These are phyloP conservation scores for Alternaria consortialis DNA, from an alignment of 2,329 filamentous ascomycete species.

Conservation along the genomic window DNA sequence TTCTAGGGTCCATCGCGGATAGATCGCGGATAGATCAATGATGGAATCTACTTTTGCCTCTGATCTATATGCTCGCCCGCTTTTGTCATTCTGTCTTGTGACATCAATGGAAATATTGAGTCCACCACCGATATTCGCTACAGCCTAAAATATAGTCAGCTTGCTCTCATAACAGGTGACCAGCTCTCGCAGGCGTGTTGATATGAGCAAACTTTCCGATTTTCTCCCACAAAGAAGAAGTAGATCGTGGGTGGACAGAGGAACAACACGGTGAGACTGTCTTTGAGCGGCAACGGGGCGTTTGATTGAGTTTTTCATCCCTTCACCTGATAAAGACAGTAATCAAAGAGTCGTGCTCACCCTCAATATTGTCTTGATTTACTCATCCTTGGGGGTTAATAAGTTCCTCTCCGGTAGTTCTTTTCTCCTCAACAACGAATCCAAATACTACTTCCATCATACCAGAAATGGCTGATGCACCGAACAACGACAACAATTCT, in stretches of 20 bases:
- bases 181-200: not conserved
- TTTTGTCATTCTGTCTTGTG: not conserved
- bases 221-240: not conserved
- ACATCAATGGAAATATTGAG: not conserved
- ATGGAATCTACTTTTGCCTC: not conserved
- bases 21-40: not conserved
- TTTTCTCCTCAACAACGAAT: not conserved
- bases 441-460: not conserved
- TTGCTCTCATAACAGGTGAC: not conserved
- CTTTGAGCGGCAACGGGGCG: not conserved
- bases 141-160: not conserved
- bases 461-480: slow-evolving; percentile 1
- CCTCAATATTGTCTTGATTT: not conserved
- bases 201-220: slow-evolving; percentile 1
- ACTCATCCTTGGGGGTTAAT: not conserved
- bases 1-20: not conserved
- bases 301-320: not conserved
- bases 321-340: not conserved
- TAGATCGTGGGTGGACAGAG: not conserved
- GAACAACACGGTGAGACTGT: not conserved
- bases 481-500: not conserved
- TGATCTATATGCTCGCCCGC: not conserved
- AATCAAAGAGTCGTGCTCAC: not conserved
- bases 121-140: not conserved
- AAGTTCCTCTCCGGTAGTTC: not conserved